A percentile compares a stretch with the other conserved stretches of the same genome.
These are phyloP conservation scores for Turnera subulata DNA, from an alignment of 345 rosid genomes.

Conservation along the genomic window DNA sequence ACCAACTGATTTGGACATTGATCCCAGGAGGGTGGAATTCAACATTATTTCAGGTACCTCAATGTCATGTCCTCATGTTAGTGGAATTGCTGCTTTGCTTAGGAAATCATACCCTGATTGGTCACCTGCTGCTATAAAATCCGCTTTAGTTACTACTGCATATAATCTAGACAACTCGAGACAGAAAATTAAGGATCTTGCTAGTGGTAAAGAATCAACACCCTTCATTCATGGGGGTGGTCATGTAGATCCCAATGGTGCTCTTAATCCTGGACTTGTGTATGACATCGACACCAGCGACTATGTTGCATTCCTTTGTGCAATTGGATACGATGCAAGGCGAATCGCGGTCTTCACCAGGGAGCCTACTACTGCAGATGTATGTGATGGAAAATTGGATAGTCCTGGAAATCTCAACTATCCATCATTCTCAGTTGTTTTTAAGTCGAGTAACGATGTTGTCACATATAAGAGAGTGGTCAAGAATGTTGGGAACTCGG, in stretches of 20 bases:
- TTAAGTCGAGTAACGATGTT: conserved; percentile 28
- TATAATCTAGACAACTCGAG: conserved; percentile 67
- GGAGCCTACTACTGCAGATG: conserved; percentile 34
- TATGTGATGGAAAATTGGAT: conserved; percentile 31
- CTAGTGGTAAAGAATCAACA: conserved; percentile 54
- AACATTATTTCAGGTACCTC: conserved; percentile 30
- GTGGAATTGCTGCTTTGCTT: conserved; percentile 29
- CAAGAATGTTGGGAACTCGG: conserved; percentile 58
- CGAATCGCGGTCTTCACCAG: conserved; percentile 55
- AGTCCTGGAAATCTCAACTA: conserved; percentile 35
- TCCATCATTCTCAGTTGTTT: conserved; percentile 25
- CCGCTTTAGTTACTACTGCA: conserved; percentile 22
- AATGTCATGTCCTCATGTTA: conserved; percentile 28
- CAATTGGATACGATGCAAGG: conserved; percentile 56
- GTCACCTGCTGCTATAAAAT: conserved; percentile 26
- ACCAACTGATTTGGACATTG: conserved; percentile 28
- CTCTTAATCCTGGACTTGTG: conserved; percentile 73
- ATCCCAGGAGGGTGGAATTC: conserved; percentile 28
- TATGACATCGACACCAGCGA: conserved; percentile 53
- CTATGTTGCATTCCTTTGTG: conserved; percentile 69
- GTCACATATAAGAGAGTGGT: conserved; percentile 54
- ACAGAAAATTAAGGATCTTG: conserved; percentile 59
- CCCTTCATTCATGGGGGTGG: conserved; percentile 79
- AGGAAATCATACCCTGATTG: conserved; percentile 20
- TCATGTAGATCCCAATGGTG: conserved; percentile 77